Conservation (phyloP, 352 stramenopile genomes). For the Phytophthora pseudosyringae region DNA sequence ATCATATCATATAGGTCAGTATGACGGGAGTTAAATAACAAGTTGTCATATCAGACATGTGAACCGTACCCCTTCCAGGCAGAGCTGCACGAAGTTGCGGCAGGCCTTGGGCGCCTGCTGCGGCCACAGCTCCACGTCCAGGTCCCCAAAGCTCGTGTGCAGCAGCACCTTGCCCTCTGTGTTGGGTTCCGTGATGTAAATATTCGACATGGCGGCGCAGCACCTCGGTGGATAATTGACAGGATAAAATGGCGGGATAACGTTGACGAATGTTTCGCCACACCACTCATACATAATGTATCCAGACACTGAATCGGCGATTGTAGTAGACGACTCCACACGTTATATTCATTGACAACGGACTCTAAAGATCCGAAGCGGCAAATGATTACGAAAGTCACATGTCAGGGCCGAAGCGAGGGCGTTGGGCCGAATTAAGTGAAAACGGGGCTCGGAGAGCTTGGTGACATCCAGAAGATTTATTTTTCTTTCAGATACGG, state of each 20-base stretch:
- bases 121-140: constrained; percentile 97
- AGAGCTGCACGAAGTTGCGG: constrained; percentile 94
- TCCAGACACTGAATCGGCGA: no score
- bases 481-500: no score
- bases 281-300: constrained; percentile 1
- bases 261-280: not conserved
- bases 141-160: constrained; percentile 96
- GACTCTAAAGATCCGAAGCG: no score
- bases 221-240: not conserved
- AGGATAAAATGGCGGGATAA: no score
- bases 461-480: no score
- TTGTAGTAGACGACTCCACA: no score
- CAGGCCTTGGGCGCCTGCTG: constrained; percentile 96
- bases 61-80: constrained; percentile 71
- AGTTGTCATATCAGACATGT: constrained; percentile 3
- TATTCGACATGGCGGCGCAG: constrained; percentile 90
- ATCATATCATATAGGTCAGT: constrained; percentile 1
- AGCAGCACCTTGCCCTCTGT: constrained; percentile 97
- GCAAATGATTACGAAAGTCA: no score
- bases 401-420: no score
- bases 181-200: constrained; percentile 97
- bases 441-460: no score
- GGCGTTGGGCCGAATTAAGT: no score
- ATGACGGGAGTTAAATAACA: not conserved
- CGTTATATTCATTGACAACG: no score